A percentile compares a stretch with the other conserved stretches of the same genome.
Conservation (phyloP, 2,329 filamentous ascomycete species). For the Nemania serpens region DNA sequence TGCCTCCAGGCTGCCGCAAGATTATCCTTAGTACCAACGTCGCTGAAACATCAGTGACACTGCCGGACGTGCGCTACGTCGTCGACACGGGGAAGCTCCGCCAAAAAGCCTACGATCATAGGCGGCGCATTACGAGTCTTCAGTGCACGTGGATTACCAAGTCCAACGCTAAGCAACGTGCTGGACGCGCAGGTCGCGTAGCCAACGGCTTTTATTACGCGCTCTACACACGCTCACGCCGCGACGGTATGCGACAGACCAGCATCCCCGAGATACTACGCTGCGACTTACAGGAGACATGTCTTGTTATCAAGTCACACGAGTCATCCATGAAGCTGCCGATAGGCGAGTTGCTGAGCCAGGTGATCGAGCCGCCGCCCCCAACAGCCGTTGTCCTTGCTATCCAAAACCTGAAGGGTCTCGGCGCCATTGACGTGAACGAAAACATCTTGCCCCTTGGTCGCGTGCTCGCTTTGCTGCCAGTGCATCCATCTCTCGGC, state of each 20-base stretch:
- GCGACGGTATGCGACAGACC: not conserved
- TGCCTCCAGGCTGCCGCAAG: not conserved
- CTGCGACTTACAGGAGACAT: not conserved
- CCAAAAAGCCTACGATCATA: not conserved
- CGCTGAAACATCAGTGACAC: not conserved
- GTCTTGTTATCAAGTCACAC: not conserved
- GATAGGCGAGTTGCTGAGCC: not conserved
- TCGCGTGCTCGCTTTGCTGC: not conserved
- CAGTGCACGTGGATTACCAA: not conserved
- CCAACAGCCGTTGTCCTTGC: not conserved
- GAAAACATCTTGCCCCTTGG: not conserved
- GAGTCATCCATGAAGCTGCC: not conserved
- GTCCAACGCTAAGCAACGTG: not conserved
- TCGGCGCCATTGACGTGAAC: not conserved
- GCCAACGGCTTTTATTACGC: not conserved
- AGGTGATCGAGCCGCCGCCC: not conserved
- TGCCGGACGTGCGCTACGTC: not conserved
- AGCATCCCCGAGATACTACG: not conserved
- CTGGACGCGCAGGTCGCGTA: not conserved
- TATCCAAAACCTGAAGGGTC: not conserved
- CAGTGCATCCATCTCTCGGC: not conserved
- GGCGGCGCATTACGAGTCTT: not conserved
- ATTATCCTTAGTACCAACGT: not conserved
- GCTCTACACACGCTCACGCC: not conserved
- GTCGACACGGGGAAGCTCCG: not conserved